These are phyloP conservation scores for Hypsizygus marmoreus DNA, from an alignment of 768 basidiomycete species.

Conservation along the genomic window DNA sequence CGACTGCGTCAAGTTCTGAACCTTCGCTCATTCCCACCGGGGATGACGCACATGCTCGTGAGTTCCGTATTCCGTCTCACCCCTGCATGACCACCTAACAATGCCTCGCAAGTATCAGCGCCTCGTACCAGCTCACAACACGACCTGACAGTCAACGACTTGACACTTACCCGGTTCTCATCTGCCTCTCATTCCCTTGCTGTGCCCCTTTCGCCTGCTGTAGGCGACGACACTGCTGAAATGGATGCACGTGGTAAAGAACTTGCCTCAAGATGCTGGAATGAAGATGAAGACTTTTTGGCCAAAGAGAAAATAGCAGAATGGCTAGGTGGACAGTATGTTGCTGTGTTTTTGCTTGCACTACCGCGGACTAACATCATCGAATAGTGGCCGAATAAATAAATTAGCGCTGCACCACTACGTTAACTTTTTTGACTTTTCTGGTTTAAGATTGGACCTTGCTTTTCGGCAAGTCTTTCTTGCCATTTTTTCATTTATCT, in stretches of 20 bases:
- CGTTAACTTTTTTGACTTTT: constrained; percentile 88
- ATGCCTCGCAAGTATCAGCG: too few relatives aligned
- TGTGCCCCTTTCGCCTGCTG: constrained; percentile 39
- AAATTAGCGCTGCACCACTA: constrained; percentile 76
- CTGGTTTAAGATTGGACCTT: constrained; percentile 75
- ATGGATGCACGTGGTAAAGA: constrained; percentile 67
- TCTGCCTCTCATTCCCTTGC: constrained; percentile 49
- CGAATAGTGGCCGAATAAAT: constrained; percentile 70
- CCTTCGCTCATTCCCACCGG: constrained; percentile 68
- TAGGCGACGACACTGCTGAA: constrained; percentile 59
- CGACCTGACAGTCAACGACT: constrained; percentile 56
- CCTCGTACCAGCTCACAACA: constrained; percentile 47
- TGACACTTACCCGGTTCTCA: constrained; percentile 45
- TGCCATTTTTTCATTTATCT: background rate
- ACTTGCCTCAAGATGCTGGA: constrained; percentile 78
- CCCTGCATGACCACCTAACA: too few relatives aligned
- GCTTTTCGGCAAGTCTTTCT: constrained; percentile 73
- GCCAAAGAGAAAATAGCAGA: constrained; percentile 92
- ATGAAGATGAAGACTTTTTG: constrained; percentile 83
- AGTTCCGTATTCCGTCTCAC: constrained; percentile 29
- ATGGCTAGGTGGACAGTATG: constrained; percentile 92
- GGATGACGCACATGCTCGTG: constrained; percentile 53
- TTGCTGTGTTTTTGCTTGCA: constrained; percentile 22
- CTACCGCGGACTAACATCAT: constrained; percentile 11
- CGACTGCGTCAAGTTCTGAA: constrained; percentile 78